Evolutionary conservation across 1,139 yeast genomes (phyloP).

Genomic region (Yamadazyma membranifaciens): DNA sequence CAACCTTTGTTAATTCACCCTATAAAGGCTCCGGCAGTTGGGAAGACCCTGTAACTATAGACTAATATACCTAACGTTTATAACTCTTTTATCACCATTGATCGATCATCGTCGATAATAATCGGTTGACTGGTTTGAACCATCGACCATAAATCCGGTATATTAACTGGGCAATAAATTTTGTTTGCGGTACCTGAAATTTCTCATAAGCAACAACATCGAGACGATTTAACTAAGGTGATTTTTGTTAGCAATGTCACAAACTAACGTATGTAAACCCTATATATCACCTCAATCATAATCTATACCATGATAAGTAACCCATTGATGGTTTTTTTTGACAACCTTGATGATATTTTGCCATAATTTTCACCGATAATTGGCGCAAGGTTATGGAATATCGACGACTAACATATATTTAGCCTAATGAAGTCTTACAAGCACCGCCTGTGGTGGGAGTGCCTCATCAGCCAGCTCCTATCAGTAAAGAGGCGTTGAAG

Average conservation of each 20-base stretch:
- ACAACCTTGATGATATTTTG: no score
- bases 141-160: neutral
- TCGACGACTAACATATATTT: constrained; percentile 13
- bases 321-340: no score
- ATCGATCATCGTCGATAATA: no score
- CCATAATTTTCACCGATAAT: no score
- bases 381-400: neutral
- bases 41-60: constrained; percentile 33
- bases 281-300: no score
- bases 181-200: constrained; percentile 12
- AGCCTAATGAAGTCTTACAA: constrained; percentile 25
- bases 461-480: constrained; percentile 15
- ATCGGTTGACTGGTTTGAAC: neutral
- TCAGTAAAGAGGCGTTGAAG: constrained; percentile 10
- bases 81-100: no score
- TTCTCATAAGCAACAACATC: constrained; percentile 5
- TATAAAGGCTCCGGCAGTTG: constrained; percentile 32
- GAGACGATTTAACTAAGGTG: no score
- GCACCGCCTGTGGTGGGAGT: constrained; percentile 25
- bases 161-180: constrained; percentile 1
- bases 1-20: neutral
- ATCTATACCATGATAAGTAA: no score
- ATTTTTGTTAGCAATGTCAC: constrained; percentile 5
- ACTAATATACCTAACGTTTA: constrained; percentile 6
- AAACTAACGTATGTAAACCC: neutral